Conservation (phyloP, 768 basidiomycete species). For the Gymnopilus dilepis region DNA sequence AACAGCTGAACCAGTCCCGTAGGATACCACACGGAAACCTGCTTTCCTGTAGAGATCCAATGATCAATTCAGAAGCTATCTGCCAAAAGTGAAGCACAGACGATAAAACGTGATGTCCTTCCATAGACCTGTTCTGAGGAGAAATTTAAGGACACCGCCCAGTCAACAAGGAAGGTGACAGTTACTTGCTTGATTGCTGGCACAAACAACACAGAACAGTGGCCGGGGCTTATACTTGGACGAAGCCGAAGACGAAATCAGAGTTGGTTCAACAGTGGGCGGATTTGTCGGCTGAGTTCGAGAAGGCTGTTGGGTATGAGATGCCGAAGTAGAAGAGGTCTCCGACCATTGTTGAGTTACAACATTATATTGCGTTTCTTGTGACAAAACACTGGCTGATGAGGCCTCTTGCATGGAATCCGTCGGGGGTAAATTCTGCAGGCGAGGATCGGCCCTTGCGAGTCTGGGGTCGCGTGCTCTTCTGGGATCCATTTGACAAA, state of each 20-base stretch:
- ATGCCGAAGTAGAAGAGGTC: constrained; percentile 25
- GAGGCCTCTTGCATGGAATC: constrained; percentile 32
- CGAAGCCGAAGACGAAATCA: constrained; percentile 2
- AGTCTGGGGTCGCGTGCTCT: constrained; percentile 83
- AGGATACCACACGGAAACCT: constrained; percentile 90
- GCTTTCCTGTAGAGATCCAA: constrained; percentile 68
- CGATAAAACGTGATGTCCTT: constrained; percentile 91
- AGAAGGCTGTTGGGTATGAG: constrained; percentile 14
- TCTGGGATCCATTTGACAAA: constrained; percentile 71
- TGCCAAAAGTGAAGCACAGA: constrained; percentile 46
- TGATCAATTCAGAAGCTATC: constrained; percentile 4
- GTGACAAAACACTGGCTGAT: constrained; percentile 42
- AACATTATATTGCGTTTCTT: constrained; percentile 26
- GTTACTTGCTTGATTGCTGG: constrained; percentile 90
- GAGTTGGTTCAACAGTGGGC: not conserved
- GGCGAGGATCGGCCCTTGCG: constrained; percentile 68
- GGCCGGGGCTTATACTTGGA: constrained; percentile 68
- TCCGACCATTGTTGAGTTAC: constrained; percentile 29
- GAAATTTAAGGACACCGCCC: constrained; percentile 12
- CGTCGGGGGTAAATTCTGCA: constrained; percentile 42
- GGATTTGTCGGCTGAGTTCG: constrained; percentile 17
- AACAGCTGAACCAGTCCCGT: constrained; percentile 96
- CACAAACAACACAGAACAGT: constrained; percentile 97
- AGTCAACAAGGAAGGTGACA: constrained; percentile 9
- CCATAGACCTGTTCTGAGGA: constrained; percentile 94